Evolutionary conservation across 1,139 yeast species (phyloP).

Genomic region (Suhomyces ambrosiae): DNA sequence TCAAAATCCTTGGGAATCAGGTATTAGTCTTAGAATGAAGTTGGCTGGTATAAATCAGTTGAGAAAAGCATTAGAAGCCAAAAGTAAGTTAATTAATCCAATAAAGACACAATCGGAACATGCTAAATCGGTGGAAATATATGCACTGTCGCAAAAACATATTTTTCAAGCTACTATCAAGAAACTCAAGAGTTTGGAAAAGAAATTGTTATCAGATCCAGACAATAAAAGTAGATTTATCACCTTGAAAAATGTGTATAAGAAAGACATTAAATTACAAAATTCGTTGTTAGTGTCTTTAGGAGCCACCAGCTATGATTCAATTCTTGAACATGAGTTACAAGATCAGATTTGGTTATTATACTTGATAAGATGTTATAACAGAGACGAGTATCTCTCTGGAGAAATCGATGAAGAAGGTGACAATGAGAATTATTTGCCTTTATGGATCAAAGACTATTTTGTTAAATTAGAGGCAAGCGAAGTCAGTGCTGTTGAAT

Average conservation of each 20-base stretch:
- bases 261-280: constrained; percentile 56
- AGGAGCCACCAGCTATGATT: constrained; percentile 59
- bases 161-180: constrained; percentile 51
- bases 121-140: constrained; percentile 16
- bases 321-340: constrained; percentile 47
- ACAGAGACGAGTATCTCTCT: constrained; percentile 39
- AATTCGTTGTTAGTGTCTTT: constrained; percentile 57
- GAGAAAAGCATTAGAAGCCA: constrained; percentile 53
- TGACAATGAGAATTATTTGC: constrained; percentile 40
- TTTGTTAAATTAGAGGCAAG: constrained; percentile 45
- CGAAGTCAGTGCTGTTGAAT: constrained; percentile 51
- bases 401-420: constrained; percentile 22
- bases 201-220: constrained; percentile 43
- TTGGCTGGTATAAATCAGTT: constrained; percentile 64
- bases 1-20: constrained; percentile 43
- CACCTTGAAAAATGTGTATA: constrained; percentile 59
- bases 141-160: constrained; percentile 45
- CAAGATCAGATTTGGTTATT: constrained; percentile 63
- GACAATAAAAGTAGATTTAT: constrained; percentile 41
- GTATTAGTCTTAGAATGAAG: constrained; percentile 51
- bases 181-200: constrained; percentile 52
- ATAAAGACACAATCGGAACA: constrained; percentile 30
- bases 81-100: constrained; percentile 28
- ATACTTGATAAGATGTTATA: constrained; percentile 63
- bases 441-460: constrained; percentile 52